Evolutionary conservation across 2,329 filamentous ascomycete species (phyloP), one percentile per base, ranked within the genome.

Genomic region (Dichotomopilus funicola): DNA sequence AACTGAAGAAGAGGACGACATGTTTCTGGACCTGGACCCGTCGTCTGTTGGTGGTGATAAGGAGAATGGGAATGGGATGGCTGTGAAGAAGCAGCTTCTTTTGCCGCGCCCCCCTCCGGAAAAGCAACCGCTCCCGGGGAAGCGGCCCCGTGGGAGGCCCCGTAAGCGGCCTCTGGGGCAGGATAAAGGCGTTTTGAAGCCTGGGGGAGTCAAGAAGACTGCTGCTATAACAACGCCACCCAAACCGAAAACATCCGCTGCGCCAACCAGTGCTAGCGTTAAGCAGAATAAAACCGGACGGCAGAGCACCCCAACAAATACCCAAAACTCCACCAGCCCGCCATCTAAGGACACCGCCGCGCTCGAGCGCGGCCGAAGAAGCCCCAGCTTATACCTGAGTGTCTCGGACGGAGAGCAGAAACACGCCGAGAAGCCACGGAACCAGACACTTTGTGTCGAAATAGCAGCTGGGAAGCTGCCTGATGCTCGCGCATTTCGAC

Each of bases 1-100:
- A 40, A 60, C 61, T 27, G 19, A 27, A 13, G 60, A 66, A 13
- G 64, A 66, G n/a, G 69, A 72, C 51, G 68, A 70, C 41, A 64
- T 70, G 35, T 60, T 70, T 0, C 57, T 66, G 33, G 61, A 62
- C 3, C 57, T 66, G 33, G 61, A 62, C 3, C 41, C 33, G 4
- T 53, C 54, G 6, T 50, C 57, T 4, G 7, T 37, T 3, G 41
- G 9, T 7, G 13, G 34, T n/a, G 49, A 7, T 3, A 46, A 37
- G 6, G 42, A 12, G n/a, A 53, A 48, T 27, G 5, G 10, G 2
- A 34, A 12, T 35, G 49, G 12, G n/a, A 5, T n/a, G 38, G 13
- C 13, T 11, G 36, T 49, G 11, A 58, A 49, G 37, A 47, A 53
- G 34, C 59, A 55, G 40, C 10, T 60, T n/a, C 50, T 57, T 34